Conservation (phyloP, 352 stramenopile species). For the Globisporangium radiosum region DNA sequence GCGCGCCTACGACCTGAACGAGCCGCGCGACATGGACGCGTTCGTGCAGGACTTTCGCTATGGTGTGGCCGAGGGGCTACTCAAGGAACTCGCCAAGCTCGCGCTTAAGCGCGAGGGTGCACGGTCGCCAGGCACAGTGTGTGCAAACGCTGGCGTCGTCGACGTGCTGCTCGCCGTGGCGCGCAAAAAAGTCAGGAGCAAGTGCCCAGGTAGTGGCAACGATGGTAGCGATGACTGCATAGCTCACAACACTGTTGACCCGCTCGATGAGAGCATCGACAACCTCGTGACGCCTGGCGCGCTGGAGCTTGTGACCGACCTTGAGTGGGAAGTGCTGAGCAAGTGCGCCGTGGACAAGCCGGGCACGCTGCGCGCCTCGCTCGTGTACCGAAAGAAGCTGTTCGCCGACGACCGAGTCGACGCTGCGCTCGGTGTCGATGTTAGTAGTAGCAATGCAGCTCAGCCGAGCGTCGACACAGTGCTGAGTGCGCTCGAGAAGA, state of each 20-base stretch:
- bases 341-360: constrained; percentile 39
- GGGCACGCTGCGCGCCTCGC: constrained; percentile 38
- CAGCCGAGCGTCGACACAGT: constrained; percentile 28
- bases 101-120: constrained; percentile 15
- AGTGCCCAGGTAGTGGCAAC: constrained; percentile 18
- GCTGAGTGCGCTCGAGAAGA: constrained; percentile 46
- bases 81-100: constrained; percentile 56
- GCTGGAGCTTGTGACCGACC: constrained; percentile 58
- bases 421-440: constrained; percentile 13
- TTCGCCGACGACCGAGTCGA: constrained; percentile 39
- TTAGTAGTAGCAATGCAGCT: not conserved
- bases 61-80: constrained; percentile 69
- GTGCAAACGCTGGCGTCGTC: constrained; percentile 46
- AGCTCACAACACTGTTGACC: too few relatives aligned
- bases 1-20: constrained; percentile 86
- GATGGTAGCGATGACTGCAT: constrained; percentile 11
- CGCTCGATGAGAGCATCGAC: constrained; percentile 60
- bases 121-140: constrained; percentile 9
- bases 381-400: constrained; percentile 46
- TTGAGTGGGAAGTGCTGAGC: constrained; percentile 69
- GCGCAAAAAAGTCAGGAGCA: constrained; percentile 52
- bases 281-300: constrained; percentile 17
- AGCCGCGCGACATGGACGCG: constrained; percentile 68
- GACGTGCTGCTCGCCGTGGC: constrained; percentile 48
- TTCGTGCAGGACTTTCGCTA: constrained; percentile 91